A percentile compares a stretch with the other conserved stretches of the same genome.
Conservation (phyloP, 768 basidiomycete species). For the Exidia glandulosa region DNA sequence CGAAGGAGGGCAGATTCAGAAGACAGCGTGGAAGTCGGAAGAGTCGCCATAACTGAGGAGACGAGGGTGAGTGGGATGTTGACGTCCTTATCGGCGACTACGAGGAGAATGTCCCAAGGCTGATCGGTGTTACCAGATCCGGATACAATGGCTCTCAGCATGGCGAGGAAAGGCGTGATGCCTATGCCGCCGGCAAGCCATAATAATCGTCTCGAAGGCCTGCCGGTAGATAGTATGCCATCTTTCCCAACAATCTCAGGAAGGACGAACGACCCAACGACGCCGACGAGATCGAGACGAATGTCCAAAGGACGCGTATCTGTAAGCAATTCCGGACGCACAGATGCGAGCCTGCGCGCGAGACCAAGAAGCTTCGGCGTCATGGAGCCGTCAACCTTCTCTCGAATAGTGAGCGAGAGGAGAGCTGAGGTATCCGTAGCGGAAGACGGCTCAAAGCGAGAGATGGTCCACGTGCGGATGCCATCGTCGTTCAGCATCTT, state of each 20-base stretch:
- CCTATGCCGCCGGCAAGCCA: constrained; percentile 62
- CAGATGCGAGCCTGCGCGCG: constrained; percentile 28
- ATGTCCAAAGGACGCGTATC: constrained; percentile 30
- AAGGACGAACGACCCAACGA: constrained; percentile 42
- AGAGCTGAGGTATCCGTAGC: neutral
- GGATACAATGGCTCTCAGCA: constrained; percentile 24
- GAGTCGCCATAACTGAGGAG: constrained; percentile 17
- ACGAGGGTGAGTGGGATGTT: constrained; percentile 38
- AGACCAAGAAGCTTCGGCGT: constrained; percentile 46
- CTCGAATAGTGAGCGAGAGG: constrained; percentile 37
- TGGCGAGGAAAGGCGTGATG: constrained; percentile 50
- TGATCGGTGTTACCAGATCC: constrained; percentile 7
- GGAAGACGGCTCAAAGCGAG: constrained; percentile 18
- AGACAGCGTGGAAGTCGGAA: constrained; percentile 8
- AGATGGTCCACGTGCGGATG: constrained; percentile 56
- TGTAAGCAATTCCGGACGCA: constrained; percentile 29
- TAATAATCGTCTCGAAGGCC: constrained; percentile 20
- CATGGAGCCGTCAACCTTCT: constrained; percentile 41
- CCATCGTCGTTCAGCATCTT: constrained; percentile 47
- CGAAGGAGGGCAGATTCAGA: neutral
- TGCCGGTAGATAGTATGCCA: too few species aligned
- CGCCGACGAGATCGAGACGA: constrained; percentile 36
- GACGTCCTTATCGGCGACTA: constrained; percentile 44
- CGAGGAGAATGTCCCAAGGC: constrained; percentile 34
- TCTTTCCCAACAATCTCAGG: too few species aligned